These are phyloP conservation scores for Dalbergia oliveri DNA, from an alignment of 306 rosid genomes.

Conservation along the genomic window DNA sequence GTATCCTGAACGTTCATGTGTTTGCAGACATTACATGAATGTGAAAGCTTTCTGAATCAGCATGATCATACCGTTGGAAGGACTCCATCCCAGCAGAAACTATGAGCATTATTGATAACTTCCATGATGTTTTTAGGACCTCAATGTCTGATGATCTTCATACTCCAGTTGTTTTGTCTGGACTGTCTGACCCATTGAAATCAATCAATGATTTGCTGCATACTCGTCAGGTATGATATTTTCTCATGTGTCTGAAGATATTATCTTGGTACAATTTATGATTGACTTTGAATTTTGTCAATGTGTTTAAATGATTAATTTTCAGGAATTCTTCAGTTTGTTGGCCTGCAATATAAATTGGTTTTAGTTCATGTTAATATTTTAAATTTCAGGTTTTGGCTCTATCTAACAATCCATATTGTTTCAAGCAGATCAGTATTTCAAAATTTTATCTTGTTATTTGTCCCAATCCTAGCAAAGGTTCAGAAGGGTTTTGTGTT, in stretches of 20 bases:
- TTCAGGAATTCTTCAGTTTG: background rate
- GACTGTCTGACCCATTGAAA: constrained; percentile 87
- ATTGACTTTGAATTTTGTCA: constrained; percentile 26
- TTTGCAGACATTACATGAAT: constrained; percentile 86
- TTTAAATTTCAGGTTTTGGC: constrained; percentile 5
- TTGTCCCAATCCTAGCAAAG: constrained; percentile 6
- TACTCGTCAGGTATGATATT: constrained; percentile 76
- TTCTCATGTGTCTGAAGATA: constrained; percentile 4
- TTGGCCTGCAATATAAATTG: constrained; percentile 5
- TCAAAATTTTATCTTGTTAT: background rate
- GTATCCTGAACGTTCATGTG: constrained; percentile 45
- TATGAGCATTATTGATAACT: constrained; percentile 57
- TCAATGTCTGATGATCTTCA: constrained; percentile 97
- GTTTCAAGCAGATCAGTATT: background rate
- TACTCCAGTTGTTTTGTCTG: constrained; percentile 84
- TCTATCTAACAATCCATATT: background rate
- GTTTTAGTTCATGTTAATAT: constrained; percentile 11
- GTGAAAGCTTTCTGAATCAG: constrained; percentile 72
- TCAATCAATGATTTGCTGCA: constrained; percentile 85
- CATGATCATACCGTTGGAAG: constrained; percentile 63
- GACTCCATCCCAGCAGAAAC: constrained; percentile 69
- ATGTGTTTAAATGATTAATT: background rate
- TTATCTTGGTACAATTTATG: constrained; percentile 2
- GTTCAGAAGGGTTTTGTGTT: constrained; percentile 24
- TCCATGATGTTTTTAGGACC: constrained; percentile 64